A percentile compares a stretch with the other conserved stretches of the same genome.
These are phyloP conservation scores for Globisporangium apiculatum DNA, from an alignment of 352 stramenopile species.

Conservation along the genomic window DNA sequence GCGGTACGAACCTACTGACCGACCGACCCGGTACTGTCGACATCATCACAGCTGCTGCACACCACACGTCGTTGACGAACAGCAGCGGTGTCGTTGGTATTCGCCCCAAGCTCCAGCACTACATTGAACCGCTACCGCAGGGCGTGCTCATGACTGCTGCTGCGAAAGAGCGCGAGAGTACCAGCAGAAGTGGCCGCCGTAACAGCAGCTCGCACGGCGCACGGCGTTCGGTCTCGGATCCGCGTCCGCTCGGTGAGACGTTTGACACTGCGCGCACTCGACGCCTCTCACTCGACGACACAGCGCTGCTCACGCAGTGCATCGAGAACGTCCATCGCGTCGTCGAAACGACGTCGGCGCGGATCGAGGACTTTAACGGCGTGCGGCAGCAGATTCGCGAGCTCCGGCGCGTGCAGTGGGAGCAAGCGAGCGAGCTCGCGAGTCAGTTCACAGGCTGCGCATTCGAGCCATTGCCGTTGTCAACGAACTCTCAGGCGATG, in stretches of 20 bases:
- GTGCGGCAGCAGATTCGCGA: slow-evolving; percentile 24
- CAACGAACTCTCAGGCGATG: not conserved
- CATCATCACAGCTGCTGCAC: not conserved
- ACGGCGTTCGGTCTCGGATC: slow-evolving; percentile 10
- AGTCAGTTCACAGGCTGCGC: slow-evolving; percentile 21
- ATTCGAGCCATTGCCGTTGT: slow-evolving; percentile 1
- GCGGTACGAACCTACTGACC: not conserved
- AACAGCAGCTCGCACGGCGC: not conserved
- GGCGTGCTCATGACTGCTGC: slow-evolving; percentile 21
- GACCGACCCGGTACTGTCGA: not conserved
- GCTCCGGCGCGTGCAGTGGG: slow-evolving; percentile 42
- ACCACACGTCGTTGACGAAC: not conserved
- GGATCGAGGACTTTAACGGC: slow-evolving; percentile 25
- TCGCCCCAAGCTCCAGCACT: slow-evolving; percentile 30
- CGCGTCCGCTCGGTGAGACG: slow-evolving; percentile 18
- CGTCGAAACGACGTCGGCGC: slow-evolving; percentile 21
- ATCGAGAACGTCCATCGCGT: slow-evolving; percentile 27
- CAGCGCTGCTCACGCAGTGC: slow-evolving; percentile 21
- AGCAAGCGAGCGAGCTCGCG: slow-evolving; percentile 37
- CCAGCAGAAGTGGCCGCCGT: not conserved
- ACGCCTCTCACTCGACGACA: slow-evolving; percentile 21
- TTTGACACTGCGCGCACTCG: slow-evolving; percentile 37
- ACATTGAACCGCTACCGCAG: slow-evolving; percentile 34
- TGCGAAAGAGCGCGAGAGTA: slow-evolving; percentile 2
- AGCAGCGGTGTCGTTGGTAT: slow-evolving; percentile 3